These are phyloP conservation scores for Diaporthe vaccinii DNA, from an alignment of 2,329 filamentous ascomycete genomes.

Conservation along the genomic window DNA sequence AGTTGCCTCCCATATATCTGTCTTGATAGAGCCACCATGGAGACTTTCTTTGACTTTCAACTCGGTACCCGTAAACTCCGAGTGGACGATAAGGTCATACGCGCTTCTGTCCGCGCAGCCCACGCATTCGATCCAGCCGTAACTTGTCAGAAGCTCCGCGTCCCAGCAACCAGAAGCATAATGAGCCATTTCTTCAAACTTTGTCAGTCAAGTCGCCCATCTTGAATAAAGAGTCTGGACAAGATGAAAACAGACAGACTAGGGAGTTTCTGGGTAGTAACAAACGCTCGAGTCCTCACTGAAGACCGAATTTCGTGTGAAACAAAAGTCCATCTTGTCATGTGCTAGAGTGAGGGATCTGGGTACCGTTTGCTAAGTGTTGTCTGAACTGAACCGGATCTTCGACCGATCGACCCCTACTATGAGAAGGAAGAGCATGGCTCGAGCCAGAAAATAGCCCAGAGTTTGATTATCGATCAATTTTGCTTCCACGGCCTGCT, in stretches of 20 bases:
- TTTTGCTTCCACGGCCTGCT: conserved; percentile 84
- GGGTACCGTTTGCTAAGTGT: conserved; percentile 72
- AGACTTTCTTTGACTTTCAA: conserved; percentile 87
- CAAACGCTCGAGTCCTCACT: not conserved
- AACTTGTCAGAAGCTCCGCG: conserved; percentile 89
- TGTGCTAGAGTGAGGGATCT: not conserved
- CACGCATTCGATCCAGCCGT: conserved; percentile 98
- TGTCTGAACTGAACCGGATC: conserved; percentile 97
- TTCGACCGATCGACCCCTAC: conserved; percentile 90
- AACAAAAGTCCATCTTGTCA: not conserved
- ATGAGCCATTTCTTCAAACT: conserved; percentile 75
- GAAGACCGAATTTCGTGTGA: not conserved
- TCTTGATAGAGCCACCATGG: conserved; percentile 80
- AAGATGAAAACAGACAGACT: not conserved
- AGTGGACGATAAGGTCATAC: conserved; percentile 92
- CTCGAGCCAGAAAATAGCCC: conserved; percentile 95
- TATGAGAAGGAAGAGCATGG: conserved; percentile 89
- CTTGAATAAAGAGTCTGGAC: not conserved
- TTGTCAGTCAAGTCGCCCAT: not conserved
- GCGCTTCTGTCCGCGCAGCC: conserved; percentile 96
- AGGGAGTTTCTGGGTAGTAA: not conserved
- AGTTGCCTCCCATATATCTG: conserved; percentile 85
- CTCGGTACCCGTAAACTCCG: conserved; percentile 89
- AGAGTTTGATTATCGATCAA: conserved; percentile 97
- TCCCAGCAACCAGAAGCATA: conserved; percentile 99